Conservation (phyloP, 768 basidiomycete genomes). For the Boletus coccyginus region DNA sequence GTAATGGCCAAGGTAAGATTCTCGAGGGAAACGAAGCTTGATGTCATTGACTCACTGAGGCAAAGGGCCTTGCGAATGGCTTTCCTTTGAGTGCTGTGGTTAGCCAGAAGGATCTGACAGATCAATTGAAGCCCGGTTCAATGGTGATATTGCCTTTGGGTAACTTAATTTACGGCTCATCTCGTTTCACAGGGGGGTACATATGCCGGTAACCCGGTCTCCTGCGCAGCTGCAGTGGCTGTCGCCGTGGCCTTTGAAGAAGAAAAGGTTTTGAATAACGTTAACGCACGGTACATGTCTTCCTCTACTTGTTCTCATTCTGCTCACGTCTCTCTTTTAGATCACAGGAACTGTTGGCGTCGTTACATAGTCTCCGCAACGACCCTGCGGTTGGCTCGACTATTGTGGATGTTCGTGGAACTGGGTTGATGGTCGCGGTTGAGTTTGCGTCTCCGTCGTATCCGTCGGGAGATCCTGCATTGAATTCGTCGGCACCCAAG, state of each 20-base stretch:
- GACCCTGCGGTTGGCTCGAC: conserved; percentile 49
- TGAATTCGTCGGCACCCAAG: conserved; percentile 37
- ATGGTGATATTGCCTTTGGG: conserved; percentile 47
- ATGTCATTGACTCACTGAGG: conserved; percentile 3
- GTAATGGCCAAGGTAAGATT: conserved; percentile 75
- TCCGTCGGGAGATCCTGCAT: conserved; percentile 47
- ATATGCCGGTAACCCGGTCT: conserved; percentile 89
- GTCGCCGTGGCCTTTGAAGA: conserved; percentile 73
- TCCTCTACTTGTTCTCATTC: neutral
- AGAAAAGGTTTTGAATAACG: conserved; percentile 82
- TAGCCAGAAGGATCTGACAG: conserved; percentile 76
- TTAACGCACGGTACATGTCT: conserved; percentile 56
- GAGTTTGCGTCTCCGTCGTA: conserved; percentile 69
- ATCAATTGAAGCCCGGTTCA: conserved; percentile 73
- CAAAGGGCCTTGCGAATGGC: conserved; percentile 80
- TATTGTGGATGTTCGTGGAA: conserved; percentile 85
- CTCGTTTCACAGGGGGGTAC: conserved; percentile 63
- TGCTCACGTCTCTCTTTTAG: conserved; percentile 34
- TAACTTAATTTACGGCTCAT: conserved; percentile 5
- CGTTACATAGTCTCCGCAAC: conserved; percentile 55
- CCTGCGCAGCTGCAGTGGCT: conserved; percentile 88
- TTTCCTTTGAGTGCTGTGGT: conserved; percentile 91
- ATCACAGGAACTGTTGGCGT: conserved; percentile 67
- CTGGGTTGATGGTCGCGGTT: conserved; percentile 85
- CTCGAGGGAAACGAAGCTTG: neutral